phyloP scores from a whole-genome alignment of 352 stramenopile species.

The Phytopythium delawarense region DNA sequence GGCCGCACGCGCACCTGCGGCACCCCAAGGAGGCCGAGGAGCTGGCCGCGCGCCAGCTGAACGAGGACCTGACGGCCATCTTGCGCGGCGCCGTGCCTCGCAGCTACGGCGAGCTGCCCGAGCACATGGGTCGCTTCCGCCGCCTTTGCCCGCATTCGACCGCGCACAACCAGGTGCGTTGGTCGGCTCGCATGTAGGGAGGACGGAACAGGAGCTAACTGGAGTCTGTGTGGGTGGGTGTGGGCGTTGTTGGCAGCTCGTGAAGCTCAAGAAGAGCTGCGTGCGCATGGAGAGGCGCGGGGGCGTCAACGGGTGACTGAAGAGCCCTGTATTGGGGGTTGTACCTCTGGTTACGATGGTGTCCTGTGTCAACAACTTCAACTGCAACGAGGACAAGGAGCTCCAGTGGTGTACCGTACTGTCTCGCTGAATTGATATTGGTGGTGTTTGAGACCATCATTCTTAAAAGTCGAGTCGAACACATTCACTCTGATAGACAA shows the following conservation, averaged over 20 bases:
- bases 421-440: constrained; percentile 1
- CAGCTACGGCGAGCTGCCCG: constrained; percentile 58
- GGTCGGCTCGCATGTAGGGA: background rate
- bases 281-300: constrained; percentile 13
- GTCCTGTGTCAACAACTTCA: background rate
- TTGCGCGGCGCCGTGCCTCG: constrained; percentile 46
- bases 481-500: background rate
- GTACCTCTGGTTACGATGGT: background rate
- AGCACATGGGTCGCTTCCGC: constrained; percentile 54
- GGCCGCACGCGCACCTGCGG: constrained; percentile 47
- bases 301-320: background rate
- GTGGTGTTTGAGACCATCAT: background rate
- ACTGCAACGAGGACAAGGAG: constrained; percentile 5
- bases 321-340: background rate
- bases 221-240: background rate
- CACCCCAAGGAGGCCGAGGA: constrained; percentile 55
- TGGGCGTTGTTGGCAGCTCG: constrained; percentile 18
- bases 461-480: background rate
- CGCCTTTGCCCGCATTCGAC: constrained; percentile 55
- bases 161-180: constrained; percentile 61
- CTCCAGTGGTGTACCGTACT: background rate
- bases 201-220: background rate
- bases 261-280: constrained; percentile 64
- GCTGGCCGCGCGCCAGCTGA: constrained; percentile 38
- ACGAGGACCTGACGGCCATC: constrained; percentile 72